Conservation (phyloP, 1,284 basidiomycete genomes). For the Trichosporon sp. region DNA sequence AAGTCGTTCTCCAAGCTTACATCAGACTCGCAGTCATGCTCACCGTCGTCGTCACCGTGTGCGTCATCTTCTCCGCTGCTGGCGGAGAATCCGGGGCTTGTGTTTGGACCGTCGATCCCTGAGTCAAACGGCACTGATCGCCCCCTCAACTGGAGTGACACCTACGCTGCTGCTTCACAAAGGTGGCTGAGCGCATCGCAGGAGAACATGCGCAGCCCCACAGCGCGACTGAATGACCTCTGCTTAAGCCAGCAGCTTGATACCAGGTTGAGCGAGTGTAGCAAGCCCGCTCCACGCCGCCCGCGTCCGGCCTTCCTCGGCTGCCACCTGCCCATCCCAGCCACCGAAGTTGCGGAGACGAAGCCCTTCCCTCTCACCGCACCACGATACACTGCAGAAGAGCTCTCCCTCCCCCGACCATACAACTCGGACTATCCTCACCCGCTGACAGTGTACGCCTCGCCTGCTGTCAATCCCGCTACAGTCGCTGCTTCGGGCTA, state of each 20-base stretch:
- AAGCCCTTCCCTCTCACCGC: constrained; percentile 27
- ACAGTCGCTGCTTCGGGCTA: constrained; percentile 27
- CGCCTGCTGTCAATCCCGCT: constrained; percentile 34
- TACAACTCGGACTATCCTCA: constrained; percentile 43
- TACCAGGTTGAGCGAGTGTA: too few relatives aligned
- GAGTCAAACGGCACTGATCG: not conserved
- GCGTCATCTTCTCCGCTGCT: not conserved
- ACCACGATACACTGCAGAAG: constrained; percentile 23
- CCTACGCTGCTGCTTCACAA: not conserved
- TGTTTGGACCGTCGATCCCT: not conserved
- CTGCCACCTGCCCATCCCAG: constrained; percentile 5
- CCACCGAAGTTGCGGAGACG: constrained; percentile 18
- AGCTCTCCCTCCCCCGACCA: constrained; percentile 23
- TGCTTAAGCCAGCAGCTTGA: not conserved
- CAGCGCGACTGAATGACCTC: not conserved
- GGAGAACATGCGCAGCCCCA: not conserved
- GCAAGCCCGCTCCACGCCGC: not conserved
- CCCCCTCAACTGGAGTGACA: not conserved
- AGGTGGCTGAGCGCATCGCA: not conserved
- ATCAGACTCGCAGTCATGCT: not conserved
- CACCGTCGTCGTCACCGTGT: not conserved
- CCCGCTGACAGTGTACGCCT: constrained; percentile 40
- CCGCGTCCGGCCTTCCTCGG: constrained; percentile 9
- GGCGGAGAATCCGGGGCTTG: not conserved
- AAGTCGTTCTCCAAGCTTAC: not conserved